Evolutionary conservation across 176 grass and related monocot genomes (phyloP).

Genomic region (Puya raimondii): DNA sequence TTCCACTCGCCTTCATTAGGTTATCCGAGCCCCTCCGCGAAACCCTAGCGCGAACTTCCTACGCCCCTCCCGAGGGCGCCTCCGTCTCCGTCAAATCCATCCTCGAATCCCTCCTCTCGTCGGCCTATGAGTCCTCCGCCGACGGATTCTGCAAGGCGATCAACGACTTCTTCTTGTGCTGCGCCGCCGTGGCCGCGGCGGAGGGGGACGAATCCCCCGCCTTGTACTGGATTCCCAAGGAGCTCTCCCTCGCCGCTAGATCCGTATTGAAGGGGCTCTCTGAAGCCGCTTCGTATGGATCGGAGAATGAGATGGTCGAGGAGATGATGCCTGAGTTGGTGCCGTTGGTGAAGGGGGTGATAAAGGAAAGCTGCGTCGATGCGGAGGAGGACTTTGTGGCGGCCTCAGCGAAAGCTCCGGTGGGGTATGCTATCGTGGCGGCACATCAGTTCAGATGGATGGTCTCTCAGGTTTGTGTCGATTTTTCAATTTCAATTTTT

Average conservation of each 20-base stretch:
- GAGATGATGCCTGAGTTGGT: conserved; percentile 41
- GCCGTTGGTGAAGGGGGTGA: conserved; percentile 43
- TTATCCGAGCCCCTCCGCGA: conserved; percentile 28
- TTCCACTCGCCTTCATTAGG: neutral
- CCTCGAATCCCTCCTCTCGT: conserved; percentile 51
- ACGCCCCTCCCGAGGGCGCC: conserved; percentile 40
- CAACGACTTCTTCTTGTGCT: conserved; percentile 47
- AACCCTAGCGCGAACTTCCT: conserved; percentile 35
- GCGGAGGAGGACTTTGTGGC: conserved; percentile 36
- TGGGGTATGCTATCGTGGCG: conserved; percentile 46
- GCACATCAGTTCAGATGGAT: conserved; percentile 83
- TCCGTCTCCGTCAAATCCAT: conserved; percentile 45
- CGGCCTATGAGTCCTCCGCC: neutral
- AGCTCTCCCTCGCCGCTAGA: conserved; percentile 26
- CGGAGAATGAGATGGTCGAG: conserved; percentile 35
- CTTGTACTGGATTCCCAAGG: conserved; percentile 54
- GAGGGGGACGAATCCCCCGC: conserved; percentile 35
- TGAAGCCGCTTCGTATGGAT: conserved; percentile 23
- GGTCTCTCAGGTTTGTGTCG: conserved; percentile 53
- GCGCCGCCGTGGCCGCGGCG: conserved; percentile 30
- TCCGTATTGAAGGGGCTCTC: conserved; percentile 24
- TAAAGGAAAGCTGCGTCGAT: conserved; percentile 48
- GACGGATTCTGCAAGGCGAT: conserved; percentile 22
- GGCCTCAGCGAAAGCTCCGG: conserved; percentile 36
- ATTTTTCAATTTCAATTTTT: neutral